A percentile compares a stretch with the other conserved stretches of the same genome.
These are phyloP conservation scores for Cicer pinnatifidum DNA, from an alignment of 306 rosid species.

Conservation along the genomic window DNA sequence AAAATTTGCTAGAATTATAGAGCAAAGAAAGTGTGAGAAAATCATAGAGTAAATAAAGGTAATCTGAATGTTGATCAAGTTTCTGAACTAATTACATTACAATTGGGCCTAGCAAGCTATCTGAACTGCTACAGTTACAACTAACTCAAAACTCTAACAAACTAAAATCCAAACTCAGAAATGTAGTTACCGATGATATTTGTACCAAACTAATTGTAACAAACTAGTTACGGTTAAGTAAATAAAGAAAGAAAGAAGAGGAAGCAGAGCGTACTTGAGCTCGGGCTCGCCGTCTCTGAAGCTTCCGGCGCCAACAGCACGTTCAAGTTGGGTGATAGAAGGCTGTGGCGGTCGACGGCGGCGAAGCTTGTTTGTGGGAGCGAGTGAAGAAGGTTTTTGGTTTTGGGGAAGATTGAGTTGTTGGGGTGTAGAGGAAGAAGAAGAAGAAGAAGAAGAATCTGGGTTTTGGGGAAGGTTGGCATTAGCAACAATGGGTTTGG, in stretches of 20 bases:
- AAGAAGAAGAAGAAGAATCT: constrained; percentile 40
- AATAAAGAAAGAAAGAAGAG: background rate
- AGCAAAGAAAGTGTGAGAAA: background rate
- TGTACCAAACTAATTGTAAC: too few relatives aligned
- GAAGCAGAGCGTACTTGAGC: constrained; percentile 43
- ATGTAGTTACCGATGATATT: too few relatives aligned
- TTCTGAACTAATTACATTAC: background rate
- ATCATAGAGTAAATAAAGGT: background rate
- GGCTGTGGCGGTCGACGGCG: constrained; percentile 51
- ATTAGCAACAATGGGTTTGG: constrained; percentile 44
- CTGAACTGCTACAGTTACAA: background rate
- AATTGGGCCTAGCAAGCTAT: background rate
- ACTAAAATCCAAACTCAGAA: background rate
- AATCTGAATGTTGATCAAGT: background rate
- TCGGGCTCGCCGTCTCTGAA: constrained; percentile 68
- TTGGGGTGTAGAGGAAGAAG: constrained; percentile 32
- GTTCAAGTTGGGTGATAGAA: constrained; percentile 67
- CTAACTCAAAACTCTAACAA: background rate
- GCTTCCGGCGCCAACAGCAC: constrained; percentile 82
- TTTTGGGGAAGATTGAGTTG: constrained; percentile 38
- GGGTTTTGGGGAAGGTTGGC: constrained; percentile 47
- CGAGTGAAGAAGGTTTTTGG: constrained; percentile 39
- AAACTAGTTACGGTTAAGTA: too few relatives aligned
- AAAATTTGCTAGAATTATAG: background rate
- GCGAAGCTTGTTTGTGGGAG: constrained; percentile 27